phyloP scores from a whole-genome alignment of 2,329 filamentous ascomycete species.

The Exophiala mesophila region DNA sequence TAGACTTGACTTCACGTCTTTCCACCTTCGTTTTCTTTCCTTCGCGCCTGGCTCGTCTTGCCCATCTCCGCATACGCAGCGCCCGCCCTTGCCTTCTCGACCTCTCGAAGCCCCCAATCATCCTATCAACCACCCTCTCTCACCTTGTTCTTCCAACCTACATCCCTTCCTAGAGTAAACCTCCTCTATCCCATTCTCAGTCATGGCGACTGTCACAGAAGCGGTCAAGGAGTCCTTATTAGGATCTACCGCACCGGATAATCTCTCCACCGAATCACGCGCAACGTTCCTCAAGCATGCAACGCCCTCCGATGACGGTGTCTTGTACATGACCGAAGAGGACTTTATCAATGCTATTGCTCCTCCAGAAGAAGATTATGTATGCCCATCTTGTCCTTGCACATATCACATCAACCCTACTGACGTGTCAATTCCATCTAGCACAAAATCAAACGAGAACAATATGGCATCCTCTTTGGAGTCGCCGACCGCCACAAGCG shows the following conservation, averaged over 20 bases:
- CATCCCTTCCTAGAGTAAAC: no score
- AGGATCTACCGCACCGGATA: constrained; percentile 53
- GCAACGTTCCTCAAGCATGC: constrained; percentile 73
- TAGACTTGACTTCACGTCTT: no score
- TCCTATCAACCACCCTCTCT: no score
- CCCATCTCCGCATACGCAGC: no score
- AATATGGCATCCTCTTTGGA: constrained; percentile 88
- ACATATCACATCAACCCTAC: constrained; percentile 1
- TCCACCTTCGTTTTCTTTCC: no score
- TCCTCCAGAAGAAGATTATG: constrained; percentile 82
- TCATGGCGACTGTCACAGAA: constrained; percentile 55
- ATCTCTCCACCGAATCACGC: constrained; percentile 70
- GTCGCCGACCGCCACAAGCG: constrained; percentile 75
- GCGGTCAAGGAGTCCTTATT: constrained; percentile 75
- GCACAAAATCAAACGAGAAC: constrained; percentile 97
- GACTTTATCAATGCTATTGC: constrained; percentile 89
- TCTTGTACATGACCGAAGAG: constrained; percentile 74
- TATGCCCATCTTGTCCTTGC: constrained; percentile 48
- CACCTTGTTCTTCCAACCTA: no score
- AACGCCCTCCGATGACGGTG: constrained; percentile 68
- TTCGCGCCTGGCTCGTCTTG: no score
- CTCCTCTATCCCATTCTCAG: neutral
- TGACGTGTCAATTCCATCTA: constrained; percentile 34
- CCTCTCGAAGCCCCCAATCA: no score
- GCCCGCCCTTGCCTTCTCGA: no score